Base-by-base conservation (phyloP, 495 filamentous ascomycete genomes). In the Penicillium alfredii region DNA sequence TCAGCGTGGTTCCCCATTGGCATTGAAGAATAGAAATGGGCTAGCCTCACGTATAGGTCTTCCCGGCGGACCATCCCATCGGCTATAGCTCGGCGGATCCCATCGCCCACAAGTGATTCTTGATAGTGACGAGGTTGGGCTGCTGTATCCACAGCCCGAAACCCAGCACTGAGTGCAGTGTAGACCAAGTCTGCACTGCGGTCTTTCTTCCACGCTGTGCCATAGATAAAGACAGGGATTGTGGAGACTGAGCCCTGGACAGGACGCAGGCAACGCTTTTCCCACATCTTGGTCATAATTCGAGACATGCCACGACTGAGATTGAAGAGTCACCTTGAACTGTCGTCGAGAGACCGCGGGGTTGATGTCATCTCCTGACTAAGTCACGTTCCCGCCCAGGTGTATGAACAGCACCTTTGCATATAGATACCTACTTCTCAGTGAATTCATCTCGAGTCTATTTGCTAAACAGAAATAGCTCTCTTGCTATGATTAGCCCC, bases 171-270 rank as follows among this genome's bases (percentile, higher is more conserved):
- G 44, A 93, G 50, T 15, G 86, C 86, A 45, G 72, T 62, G 48
- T 80, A 70, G 16, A 89, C 84, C 1, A 88, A 69, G 22, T 77
- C 69, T 12, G 73, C 68, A 1, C 82, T 87, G 17, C 58, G 60
- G 3, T 80, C 78, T 54, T 86, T 84, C 61, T 90, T 89, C 86
- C 86, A 90, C n/a, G 86, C 86, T 6, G 85, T 89, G 27, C 86
- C 86, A 51, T 93, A 93, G 38, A 92, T 57, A 42, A 88, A 69
- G 38, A 67, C 62, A 5, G 81, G 81, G 20, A 70, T 40, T 5
- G 55, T 43, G 15, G 60, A 42, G 8, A 47, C 41, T 5, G 51
- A 52, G 17, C 52, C 41, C 22, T 47, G 57, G 17, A 44, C 46
- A n/a, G 57, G 46, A 15, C 57, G 61, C 30, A 67, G 48, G 39